phyloP scores from a whole-genome alignment of 2,329 filamentous ascomycete genomes.

The Pleochaeta shiraiana region DNA sequence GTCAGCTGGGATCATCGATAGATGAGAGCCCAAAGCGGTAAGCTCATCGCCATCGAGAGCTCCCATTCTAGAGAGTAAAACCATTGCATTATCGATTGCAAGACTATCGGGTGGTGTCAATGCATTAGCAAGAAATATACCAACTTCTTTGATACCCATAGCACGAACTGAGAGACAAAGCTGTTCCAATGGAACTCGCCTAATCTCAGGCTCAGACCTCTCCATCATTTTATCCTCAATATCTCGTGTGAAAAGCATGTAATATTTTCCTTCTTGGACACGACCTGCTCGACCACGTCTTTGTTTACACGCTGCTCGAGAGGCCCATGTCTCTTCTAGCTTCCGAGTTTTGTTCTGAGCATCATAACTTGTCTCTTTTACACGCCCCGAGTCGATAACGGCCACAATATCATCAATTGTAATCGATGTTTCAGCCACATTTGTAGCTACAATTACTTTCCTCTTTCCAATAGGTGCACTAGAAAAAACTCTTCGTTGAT shows the following conservation, averaged over 20 bases:
- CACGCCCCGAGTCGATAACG: conserved; percentile 84
- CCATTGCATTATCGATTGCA: conserved; percentile 71
- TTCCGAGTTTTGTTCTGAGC: conserved; percentile 83
- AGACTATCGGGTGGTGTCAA: conserved; percentile 71
- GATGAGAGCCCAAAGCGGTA: conserved; percentile 74
- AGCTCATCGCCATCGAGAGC: conserved; percentile 70
- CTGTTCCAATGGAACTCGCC: conserved; percentile 80
- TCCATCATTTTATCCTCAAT: conserved; percentile 71
- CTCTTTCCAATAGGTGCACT: conserved; percentile 55
- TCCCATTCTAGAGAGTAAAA: conserved; percentile 62
- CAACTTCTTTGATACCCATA: conserved; percentile 75
- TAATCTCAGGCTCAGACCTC: conserved; percentile 81
- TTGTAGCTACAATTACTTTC: conserved; percentile 87
- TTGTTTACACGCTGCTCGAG: conserved; percentile 82
- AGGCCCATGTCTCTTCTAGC: conserved; percentile 89
- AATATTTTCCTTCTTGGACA: conserved; percentile 78
- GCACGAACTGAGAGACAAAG: conserved; percentile 85
- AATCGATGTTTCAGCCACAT: conserved; percentile 95
- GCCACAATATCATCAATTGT: conserved; percentile 96
- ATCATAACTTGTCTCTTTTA: conserved; percentile 94
- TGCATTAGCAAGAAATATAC: conserved; percentile 60
- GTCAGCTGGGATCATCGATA: conserved; percentile 91
- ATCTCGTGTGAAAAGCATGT: conserved; percentile 80
- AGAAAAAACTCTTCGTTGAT: conserved; percentile 74
- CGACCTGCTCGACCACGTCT: conserved; percentile 80